A percentile compares a stretch with the other conserved stretches of the same genome.
Evolutionary conservation across 169 alveolate species (phyloP).

Genomic region (Plasmodium relictum): DNA sequence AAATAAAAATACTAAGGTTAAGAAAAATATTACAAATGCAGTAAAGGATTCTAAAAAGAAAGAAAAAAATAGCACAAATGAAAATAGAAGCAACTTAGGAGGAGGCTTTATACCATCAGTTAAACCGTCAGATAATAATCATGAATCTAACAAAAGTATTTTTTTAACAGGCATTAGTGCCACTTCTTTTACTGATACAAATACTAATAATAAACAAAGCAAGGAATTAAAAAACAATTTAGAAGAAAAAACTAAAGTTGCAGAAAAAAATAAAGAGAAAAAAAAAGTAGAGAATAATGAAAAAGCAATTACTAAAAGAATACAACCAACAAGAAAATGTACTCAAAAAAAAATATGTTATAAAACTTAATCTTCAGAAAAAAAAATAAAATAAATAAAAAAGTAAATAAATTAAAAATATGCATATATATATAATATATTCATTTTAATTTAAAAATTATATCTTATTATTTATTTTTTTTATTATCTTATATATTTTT

Average conservation of each 20-base stretch:
- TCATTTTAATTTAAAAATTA: no score
- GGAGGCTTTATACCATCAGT: slow-evolving; percentile 68
- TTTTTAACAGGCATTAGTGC: slow-evolving; percentile 1
- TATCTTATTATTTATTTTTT: no score
- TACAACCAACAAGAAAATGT: slow-evolving; percentile 59
- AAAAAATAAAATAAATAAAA: background rate
- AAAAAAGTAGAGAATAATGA: slow-evolving; percentile 22
- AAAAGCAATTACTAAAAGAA: slow-evolving; percentile 32
- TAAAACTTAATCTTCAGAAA: slow-evolving; percentile 22
- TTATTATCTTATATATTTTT: no score
- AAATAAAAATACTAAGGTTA: slow-evolving; percentile 12
- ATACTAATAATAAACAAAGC: background rate
- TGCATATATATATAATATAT: background rate
- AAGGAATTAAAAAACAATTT: slow-evolving; percentile 11
- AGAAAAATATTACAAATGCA: slow-evolving; percentile 23
- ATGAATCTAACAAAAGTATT: slow-evolving; percentile 16
- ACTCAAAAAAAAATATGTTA: slow-evolving; percentile 66
- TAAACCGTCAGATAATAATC: slow-evolving; percentile 6
- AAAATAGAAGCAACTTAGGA: slow-evolving; percentile 12
- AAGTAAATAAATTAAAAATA: background rate
- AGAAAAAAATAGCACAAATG: slow-evolving; percentile 10
- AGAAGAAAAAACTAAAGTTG: slow-evolving; percentile 5
- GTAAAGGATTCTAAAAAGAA: slow-evolving; percentile 7
- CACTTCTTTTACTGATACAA: background rate
- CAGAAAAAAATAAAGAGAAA: slow-evolving; percentile 15